phyloP scores from a whole-genome alignment of 495 filamentous ascomycete species.

The Melanomma pulvis-pyrius region DNA sequence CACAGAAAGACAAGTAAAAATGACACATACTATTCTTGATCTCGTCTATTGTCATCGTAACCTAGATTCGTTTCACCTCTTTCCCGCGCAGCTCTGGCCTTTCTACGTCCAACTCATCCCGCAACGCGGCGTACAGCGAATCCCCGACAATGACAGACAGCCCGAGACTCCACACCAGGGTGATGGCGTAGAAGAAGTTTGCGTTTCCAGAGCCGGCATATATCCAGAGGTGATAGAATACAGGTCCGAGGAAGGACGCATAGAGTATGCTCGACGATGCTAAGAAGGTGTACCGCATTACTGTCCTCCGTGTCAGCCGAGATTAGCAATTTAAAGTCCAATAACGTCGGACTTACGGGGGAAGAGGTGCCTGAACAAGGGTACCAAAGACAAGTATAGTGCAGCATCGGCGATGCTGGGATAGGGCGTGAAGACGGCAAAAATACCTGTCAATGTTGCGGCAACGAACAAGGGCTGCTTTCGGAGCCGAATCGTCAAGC shows the following conservation, averaged over 20 bases:
- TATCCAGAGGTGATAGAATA: conserved; percentile 97
- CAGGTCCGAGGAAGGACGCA: conserved; percentile 83
- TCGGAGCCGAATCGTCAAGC: conserved; percentile 72
- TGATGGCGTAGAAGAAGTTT: conserved; percentile 99
- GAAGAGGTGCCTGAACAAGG: conserved; percentile 92
- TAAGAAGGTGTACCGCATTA: conserved; percentile 94
- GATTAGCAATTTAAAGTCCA: neutral
- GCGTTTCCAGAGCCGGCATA: conserved; percentile 97
- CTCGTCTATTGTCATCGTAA: no score
- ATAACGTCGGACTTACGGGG: conserved; percentile 63
- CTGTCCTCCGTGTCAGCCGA: conserved; percentile 47
- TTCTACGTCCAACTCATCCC: conserved; percentile 94
- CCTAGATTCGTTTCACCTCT: conserved; percentile 76
- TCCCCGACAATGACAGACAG: conserved; percentile 81
- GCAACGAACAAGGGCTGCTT: conserved; percentile 83
- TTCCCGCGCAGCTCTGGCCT: conserved; percentile 85
- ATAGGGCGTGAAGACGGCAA: conserved; percentile 94
- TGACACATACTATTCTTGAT: neutral
- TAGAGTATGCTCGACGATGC: conserved; percentile 80
- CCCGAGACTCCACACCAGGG: conserved; percentile 92
- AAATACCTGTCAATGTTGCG: conserved; percentile 79
- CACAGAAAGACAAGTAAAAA: neutral
- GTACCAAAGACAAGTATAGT: conserved; percentile 78
- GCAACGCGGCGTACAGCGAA: conserved; percentile 78
- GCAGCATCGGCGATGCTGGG: conserved; percentile 87